Evolutionary conservation across 306 rosid genomes (phyloP).

Genomic region (Acmispon strigosus): DNA sequence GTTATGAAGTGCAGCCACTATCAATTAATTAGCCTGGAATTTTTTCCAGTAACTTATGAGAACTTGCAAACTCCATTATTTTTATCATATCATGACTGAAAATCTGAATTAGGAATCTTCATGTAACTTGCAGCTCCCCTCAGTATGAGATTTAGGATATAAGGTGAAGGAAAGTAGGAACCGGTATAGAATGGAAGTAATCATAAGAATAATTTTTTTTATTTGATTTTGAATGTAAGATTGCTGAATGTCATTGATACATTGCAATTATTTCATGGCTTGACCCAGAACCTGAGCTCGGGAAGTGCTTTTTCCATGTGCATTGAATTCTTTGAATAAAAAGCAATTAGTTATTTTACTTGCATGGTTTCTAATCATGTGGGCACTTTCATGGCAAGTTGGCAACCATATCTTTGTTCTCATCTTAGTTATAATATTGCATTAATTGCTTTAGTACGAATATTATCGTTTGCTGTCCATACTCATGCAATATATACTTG

Average conservation of each 20-base stretch:
- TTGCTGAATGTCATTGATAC: not conserved
- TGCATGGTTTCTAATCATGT: conserved; percentile 3
- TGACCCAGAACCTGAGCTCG: not conserved
- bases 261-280: not conserved
- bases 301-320: not conserved
- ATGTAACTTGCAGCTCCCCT: not conserved
- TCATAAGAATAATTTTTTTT: not conserved
- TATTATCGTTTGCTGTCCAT: not conserved
- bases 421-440: not conserved
- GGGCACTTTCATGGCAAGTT: not conserved
- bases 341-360: not conserved
- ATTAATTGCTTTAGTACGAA: not conserved
- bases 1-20: not conserved
- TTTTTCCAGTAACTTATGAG: not conserved
- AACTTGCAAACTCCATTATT: not conserved
- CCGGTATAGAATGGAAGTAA: not conserved
- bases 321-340: not conserved
- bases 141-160: not conserved
- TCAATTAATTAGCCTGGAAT: not conserved
- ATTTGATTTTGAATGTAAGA: not conserved
- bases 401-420: not conserved
- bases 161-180: not conserved
- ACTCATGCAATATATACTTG: not conserved
- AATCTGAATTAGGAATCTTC: not conserved
- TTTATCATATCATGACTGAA: conserved; percentile 5